Conservation (phyloP, 2,329 filamentous ascomycete species). For the Paracoccidioides brasiliensis region DNA sequence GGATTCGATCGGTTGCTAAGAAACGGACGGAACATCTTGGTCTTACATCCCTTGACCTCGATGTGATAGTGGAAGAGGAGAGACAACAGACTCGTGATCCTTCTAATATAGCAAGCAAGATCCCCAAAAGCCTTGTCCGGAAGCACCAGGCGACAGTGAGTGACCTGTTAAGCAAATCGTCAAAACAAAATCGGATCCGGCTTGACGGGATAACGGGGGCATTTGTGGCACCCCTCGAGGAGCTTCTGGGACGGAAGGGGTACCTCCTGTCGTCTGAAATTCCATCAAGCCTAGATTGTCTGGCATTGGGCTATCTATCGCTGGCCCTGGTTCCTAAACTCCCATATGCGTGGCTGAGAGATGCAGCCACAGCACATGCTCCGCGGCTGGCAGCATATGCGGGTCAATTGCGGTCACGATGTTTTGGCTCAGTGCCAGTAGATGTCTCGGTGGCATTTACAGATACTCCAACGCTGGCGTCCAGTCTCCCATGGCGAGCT, state of each 20-base stretch:
- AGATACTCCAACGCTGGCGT: conserved; percentile 5
- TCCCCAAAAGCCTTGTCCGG: conserved; percentile 39
- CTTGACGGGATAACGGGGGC: conserved; percentile 59
- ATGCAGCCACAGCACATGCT: conserved; percentile 41
- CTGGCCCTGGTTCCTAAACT: conserved; percentile 54
- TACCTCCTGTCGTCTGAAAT: conserved; percentile 42
- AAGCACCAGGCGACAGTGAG: conserved; percentile 47
- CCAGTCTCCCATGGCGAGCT: conserved; percentile 23
- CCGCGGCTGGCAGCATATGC: conserved; percentile 34
- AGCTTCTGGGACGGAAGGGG: conserved; percentile 43
- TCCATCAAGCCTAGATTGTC: conserved; percentile 60
- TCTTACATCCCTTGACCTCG: conserved; percentile 54
- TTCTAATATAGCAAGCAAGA: conserved; percentile 27
- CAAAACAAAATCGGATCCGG: conserved; percentile 60
- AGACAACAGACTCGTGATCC: conserved; percentile 24
- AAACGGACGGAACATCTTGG: conserved; percentile 56
- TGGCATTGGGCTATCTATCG: conserved; percentile 66
- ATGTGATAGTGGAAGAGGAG: conserved; percentile 31
- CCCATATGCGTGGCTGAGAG: conserved; percentile 49
- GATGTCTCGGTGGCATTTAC: conserved; percentile 4
- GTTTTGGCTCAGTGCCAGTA: conserved; percentile 22
- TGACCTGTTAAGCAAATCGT: conserved; percentile 50
- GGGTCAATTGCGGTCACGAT: conserved; percentile 24
- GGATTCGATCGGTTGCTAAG: conserved; percentile 57
- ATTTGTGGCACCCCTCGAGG: conserved; percentile 58